Percentiles rank a stretch among this genome's conserved stretches.
Conservation (phyloP, 768 basidiomycete species). For the Auricularia heimuer region DNA sequence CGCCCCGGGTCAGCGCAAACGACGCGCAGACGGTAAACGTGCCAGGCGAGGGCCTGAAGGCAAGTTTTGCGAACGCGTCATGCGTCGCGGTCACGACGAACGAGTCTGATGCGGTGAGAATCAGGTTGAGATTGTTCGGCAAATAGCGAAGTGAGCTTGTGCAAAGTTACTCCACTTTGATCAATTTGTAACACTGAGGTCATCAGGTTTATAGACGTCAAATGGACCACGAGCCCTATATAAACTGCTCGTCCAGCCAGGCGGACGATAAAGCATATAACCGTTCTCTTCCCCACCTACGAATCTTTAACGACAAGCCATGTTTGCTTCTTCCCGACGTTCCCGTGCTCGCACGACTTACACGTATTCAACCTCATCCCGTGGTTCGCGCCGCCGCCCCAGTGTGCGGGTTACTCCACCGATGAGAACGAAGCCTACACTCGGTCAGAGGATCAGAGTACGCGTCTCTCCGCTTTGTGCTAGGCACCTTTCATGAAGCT, state of each 20-base stretch:
- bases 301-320: neutral
- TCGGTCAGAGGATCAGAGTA: neutral
- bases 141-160: neutral
- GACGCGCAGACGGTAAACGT: conserved; percentile 59
- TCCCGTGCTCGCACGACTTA: neutral
- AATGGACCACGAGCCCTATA: neutral
- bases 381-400: neutral
- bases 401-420: neutral
- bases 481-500: neutral
- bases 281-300: neutral
- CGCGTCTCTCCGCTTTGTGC: neutral
- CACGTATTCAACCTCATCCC: neutral
- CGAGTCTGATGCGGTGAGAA: neutral
- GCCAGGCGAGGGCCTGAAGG: conserved; percentile 37
- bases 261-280: neutral
- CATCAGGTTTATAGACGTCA: neutral
- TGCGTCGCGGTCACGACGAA: conserved; percentile 31
- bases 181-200: neutral
- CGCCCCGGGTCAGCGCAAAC: conserved; percentile 32
- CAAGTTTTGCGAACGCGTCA: conserved; percentile 34
- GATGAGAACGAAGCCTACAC: neutral
- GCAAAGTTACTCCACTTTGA: neutral
- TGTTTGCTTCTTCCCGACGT: neutral
- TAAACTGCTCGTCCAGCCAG: neutral
- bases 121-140: neutral